Evolutionary conservation across 2,329 filamentous ascomycete species (phyloP).

Genomic region (Tothia fuscella): DNA sequence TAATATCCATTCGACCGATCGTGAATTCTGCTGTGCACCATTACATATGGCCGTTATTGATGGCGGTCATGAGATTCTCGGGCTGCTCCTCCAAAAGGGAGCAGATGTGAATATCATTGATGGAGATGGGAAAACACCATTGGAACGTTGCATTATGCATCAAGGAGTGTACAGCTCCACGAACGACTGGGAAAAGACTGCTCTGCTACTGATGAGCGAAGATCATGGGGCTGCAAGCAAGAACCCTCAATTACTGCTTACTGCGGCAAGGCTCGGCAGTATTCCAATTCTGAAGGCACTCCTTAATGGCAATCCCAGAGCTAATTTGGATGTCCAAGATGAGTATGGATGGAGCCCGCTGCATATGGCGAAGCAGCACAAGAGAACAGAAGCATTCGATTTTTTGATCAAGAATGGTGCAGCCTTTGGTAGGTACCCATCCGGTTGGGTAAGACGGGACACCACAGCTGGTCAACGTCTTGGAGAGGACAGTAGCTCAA

Average conservation of each 20-base stretch:
- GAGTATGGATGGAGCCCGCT: slow-evolving; percentile 5
- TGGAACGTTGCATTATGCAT: background rate
- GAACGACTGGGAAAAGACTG: background rate
- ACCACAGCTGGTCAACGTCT: no score
- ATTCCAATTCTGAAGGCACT: slow-evolving; percentile 1
- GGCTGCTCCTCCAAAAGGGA: background rate
- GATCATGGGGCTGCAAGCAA: background rate
- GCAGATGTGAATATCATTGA: background rate
- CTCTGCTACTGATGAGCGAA: background rate
- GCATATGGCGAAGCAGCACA: slow-evolving; percentile 1
- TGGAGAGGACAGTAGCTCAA: no score
- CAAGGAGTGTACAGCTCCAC: background rate
- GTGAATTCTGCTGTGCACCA: background rate
- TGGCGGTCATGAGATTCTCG: background rate
- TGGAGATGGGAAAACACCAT: background rate
- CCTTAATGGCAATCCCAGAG: slow-evolving; percentile 1
- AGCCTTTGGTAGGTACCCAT: background rate
- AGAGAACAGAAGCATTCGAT: background rate
- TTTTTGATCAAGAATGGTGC: background rate
- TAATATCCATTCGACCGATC: background rate
- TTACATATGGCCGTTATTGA: background rate
- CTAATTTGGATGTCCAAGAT: background rate
- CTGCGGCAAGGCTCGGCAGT: background rate
- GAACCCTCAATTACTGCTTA: background rate
- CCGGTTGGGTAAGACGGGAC: background rate